A percentile compares a stretch with the other conserved stretches of the same genome.
phyloP scores from a whole-genome alignment of 257 asterid genomes.

The Plectranthus barbatus region DNA sequence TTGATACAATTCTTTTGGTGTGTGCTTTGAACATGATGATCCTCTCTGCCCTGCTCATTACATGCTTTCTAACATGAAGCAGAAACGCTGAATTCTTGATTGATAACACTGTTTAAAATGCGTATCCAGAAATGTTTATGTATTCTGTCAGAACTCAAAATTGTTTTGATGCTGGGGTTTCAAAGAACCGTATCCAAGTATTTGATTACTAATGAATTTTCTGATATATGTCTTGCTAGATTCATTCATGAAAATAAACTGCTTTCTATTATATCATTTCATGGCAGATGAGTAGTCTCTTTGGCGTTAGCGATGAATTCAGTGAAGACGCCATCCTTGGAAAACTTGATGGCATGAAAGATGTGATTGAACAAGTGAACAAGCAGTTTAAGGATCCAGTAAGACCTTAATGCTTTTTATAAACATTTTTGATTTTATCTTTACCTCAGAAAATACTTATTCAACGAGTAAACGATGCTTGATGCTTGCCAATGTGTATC shows the following conservation, averaged over 20 bases:
- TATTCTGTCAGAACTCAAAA: neutral
- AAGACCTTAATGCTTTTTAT: slow-evolving; percentile 21
- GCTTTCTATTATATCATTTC: neutral
- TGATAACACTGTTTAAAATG: too few species aligned
- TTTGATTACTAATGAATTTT: neutral
- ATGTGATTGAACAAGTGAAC: slow-evolving; percentile 83
- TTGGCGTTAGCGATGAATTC: slow-evolving; percentile 73
- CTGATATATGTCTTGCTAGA: neutral
- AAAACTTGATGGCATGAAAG: slow-evolving; percentile 95
- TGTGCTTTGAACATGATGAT: too few species aligned
- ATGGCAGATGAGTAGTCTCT: slow-evolving; percentile 72
- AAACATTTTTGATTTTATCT: neutral
- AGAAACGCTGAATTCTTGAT: too few species aligned
- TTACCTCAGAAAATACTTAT: neutral
- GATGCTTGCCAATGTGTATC: neutral
- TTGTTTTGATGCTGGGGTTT: neutral
- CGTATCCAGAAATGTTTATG: too few species aligned
- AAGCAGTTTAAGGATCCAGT: slow-evolving; percentile 95
- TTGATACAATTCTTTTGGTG: too few species aligned
- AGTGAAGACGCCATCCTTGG: slow-evolving; percentile 83
- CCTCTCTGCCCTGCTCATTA: too few species aligned
- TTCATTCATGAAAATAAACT: slow-evolving; percentile 1
- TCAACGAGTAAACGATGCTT: neutral
- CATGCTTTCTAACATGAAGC: too few species aligned
- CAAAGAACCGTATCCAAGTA: neutral